Percentiles rank a stretch among this genome's conserved stretches.
phyloP scores from a whole-genome alignment of 2,329 filamentous ascomycete species.

The Aspergillus melleus region DNA sequence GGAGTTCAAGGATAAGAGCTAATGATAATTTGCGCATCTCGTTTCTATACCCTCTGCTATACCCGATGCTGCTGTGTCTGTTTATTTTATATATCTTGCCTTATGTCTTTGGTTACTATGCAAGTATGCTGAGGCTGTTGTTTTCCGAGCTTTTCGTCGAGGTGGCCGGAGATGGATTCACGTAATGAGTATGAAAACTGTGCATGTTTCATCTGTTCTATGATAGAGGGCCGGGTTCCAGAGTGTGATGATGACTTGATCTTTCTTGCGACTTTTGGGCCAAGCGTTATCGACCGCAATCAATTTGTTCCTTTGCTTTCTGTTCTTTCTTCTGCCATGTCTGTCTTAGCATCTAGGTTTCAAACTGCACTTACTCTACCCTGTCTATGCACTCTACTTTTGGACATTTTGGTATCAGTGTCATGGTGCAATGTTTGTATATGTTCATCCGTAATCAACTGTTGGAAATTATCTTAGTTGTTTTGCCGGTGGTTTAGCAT shows the following conservation, averaged over 20 bases:
- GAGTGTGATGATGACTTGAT: slow-evolving; percentile 10
- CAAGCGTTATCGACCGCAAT: neutral
- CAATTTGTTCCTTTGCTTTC: neutral
- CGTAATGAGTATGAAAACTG: slow-evolving; percentile 16
- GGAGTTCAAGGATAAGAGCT: slow-evolving; percentile 17
- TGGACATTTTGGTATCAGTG: neutral
- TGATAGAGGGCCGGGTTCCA: slow-evolving; percentile 20
- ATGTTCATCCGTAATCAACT: no score
- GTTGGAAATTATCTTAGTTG: no score
- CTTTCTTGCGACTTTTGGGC: slow-evolving; percentile 2
- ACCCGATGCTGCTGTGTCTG: slow-evolving; percentile 25
- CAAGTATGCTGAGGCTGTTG: neutral
- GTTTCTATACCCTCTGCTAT: slow-evolving; percentile 40
- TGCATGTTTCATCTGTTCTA: slow-evolving; percentile 19
- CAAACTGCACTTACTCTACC: neutral
- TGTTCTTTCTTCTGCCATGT: neutral
- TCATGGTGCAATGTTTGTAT: neutral
- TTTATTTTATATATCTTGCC: slow-evolving; percentile 14
- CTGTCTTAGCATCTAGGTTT: neutral
- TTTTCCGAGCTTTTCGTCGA: neutral
- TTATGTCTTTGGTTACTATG: slow-evolving; percentile 17
- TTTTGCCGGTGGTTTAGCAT: no score
- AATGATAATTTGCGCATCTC: slow-evolving; percentile 34
- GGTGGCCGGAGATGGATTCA: slow-evolving; percentile 8
- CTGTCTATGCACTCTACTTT: neutral